Base-by-base conservation (phyloP, 139 green algal species). In the Pleodorina starrii region DNA sequence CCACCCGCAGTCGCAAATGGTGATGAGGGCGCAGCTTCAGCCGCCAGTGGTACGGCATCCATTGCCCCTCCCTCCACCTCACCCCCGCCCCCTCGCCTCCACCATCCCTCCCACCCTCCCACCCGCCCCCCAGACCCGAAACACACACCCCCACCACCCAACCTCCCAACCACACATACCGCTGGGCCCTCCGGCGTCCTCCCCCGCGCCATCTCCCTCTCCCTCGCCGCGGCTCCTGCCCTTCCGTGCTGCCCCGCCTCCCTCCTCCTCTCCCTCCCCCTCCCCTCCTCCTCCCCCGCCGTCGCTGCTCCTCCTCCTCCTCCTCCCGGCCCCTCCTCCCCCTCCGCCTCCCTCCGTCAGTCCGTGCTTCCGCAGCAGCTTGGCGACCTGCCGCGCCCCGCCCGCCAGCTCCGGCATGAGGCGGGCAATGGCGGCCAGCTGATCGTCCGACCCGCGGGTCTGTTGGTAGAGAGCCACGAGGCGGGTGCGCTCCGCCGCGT, bases 341-440 rank as follows among this genome's bases (percentile, higher is more conserved):
- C 44, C 63, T 36, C 46, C 57, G 10, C 66, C 44, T 5, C 63
- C 83, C 43, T 92, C 91, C 48, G 91, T 4, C 59, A 94, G 80
- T 12, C 89, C 89, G 48, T 92, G 85, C 89, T 94, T 94, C 25
- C 73, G 83, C 1, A 94, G 84, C 63, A 91, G 59, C 71, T 87
- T 86, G 29, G 79, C 40, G 25, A 92, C 84, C 82, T 93, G 89
- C 86, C 90, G 86, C 2, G 73, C 83, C 0, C 90, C 87, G 0
- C 90, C 90, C 38, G 0, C 36, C 38, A 83, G 71, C 38, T 89
- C 84, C 0, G 83, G 83, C 86, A 93, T 86, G 25, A 77, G 72
- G 14, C 51, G 59, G 1, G 90, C 90, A 16, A 93, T 93, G 25
- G 10, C 48, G 76, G 77, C 75, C 63, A 93, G 87, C 50, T 86